Evolutionary conservation across 2,329 filamentous ascomycete genomes (phyloP), one percentile per base, ranked within the genome.

Genomic region (Cladophialophora chaetospira): DNA sequence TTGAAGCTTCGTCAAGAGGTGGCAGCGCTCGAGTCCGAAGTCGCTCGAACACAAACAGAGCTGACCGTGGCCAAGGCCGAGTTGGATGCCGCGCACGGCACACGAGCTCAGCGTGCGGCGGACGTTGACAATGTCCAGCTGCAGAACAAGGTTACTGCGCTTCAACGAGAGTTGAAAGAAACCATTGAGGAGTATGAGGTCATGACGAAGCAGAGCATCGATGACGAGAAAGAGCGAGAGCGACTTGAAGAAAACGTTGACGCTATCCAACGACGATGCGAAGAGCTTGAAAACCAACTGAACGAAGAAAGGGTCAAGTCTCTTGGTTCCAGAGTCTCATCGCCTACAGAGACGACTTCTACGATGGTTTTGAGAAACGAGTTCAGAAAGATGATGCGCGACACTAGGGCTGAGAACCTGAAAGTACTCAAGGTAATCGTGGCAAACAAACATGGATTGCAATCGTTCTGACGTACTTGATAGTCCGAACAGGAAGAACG

Each of bases 41-140:
- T 88, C 48, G 84, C 87, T 3, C 79, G 83, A 50, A 76, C 87
- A 4, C 85, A 85, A 31, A 89, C 86, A 2, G 87, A 97, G 76
- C 82, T 97, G 38, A 95, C 93, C n/a, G 87, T 97, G 64, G 91
- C 89, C 23, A 84, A 86, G 68, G 90, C 92, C 51, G 93, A 97
- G 72, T 88, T 97, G 23, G 94, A 96, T 66, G 91, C 91, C 61
- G 95, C 96, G 69, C 97, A 97, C 69, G 94, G 94, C 36, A 83
- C 80, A n/a, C 79, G 86, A 49, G 82, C 84, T 8, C 79, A 89
- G 69, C 82, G 87, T 28, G 85, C 85, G 10, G 86, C 84, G n/a
- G 84, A 87, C 68, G 81, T 81, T 11, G 61, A 57, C 44, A 68
- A 63, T 42, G 69, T 58, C 68, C 70, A 60, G 68, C 66, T 76